These are phyloP conservation scores for Multifurca ochricompacta DNA, from an alignment of 768 basidiomycete genomes.

Conservation along the genomic window DNA sequence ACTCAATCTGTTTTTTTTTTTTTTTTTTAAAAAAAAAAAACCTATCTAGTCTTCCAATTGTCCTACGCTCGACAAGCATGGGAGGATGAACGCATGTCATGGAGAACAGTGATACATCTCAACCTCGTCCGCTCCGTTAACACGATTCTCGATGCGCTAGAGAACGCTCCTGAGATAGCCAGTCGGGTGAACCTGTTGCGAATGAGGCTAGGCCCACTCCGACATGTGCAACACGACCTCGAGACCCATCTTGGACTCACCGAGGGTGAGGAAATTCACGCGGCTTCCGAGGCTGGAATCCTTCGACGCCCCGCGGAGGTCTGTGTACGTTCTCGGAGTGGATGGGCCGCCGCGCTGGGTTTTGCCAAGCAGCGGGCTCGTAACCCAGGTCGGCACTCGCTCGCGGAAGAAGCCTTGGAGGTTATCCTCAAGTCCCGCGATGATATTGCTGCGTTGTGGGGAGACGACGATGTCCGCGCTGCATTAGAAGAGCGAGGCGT, in stretches of 20 bases:
- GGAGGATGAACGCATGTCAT: constrained; percentile 64
- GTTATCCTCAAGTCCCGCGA: constrained; percentile 53
- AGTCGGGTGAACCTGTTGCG: constrained; percentile 16
- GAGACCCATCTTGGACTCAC: constrained; percentile 7
- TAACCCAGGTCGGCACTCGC: constrained; percentile 6
- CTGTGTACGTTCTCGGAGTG: constrained; percentile 26
- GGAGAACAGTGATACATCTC: constrained; percentile 71
- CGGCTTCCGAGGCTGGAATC: background rate
- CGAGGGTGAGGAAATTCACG: constrained; percentile 6
- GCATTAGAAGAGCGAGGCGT: constrained; percentile 39
- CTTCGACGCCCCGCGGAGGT: constrained; percentile 23
- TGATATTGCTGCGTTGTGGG: constrained; percentile 64
- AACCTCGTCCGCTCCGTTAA: constrained; percentile 39
- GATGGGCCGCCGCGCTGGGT: constrained; percentile 27
- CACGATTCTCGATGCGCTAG: constrained; percentile 33
- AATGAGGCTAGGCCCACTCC: constrained; percentile 24
- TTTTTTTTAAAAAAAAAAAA: no score
- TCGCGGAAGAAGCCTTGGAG: constrained; percentile 49
- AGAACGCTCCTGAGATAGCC: constrained; percentile 21
- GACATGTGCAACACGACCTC: constrained; percentile 26
- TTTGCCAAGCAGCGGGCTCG: constrained; percentile 16
- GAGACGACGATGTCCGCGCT: constrained; percentile 54
- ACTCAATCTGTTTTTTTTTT: background rate
- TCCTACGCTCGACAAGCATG: constrained; percentile 29
- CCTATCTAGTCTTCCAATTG: constrained; percentile 10